Conservation (phyloP, 805 yeast genomes). For the Kodamaea sagamina region DNA sequence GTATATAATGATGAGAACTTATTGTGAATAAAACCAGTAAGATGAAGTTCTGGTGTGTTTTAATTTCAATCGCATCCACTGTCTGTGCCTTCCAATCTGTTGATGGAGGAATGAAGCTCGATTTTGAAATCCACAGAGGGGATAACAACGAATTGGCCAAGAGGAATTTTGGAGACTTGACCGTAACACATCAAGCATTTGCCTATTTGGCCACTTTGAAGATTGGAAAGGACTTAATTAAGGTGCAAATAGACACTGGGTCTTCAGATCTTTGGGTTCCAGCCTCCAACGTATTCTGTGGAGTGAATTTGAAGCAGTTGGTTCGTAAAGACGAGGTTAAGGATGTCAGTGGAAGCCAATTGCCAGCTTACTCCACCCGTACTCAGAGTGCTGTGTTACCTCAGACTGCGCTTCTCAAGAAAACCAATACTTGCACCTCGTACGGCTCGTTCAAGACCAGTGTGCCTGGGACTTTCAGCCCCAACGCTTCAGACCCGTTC, state of each 20-base stretch:
- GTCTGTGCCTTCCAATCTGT: neutral
- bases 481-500: neutral
- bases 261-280: constrained; percentile 73
- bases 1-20: too few species aligned
- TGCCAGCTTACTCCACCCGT: neutral
- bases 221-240: neutral
- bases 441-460: neutral
- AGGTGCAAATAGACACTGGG: constrained; percentile 60
- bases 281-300: constrained; percentile 21
- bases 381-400: neutral
- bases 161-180: neutral
- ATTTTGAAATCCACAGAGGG: neutral
- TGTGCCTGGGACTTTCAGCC: neutral
- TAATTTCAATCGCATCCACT: too few species aligned
- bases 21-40: too few species aligned
- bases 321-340: too few species aligned
- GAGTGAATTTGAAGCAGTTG: too few species aligned
- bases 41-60: neutral
- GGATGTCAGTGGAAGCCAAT: neutral
- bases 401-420: neutral
- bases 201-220: neutral
- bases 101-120: neutral
- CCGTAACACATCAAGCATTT: neutral
- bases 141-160: neutral
- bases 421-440: neutral